Base-by-base conservation (phyloP, 306 rosid species). In the Quercus cerris region DNA sequence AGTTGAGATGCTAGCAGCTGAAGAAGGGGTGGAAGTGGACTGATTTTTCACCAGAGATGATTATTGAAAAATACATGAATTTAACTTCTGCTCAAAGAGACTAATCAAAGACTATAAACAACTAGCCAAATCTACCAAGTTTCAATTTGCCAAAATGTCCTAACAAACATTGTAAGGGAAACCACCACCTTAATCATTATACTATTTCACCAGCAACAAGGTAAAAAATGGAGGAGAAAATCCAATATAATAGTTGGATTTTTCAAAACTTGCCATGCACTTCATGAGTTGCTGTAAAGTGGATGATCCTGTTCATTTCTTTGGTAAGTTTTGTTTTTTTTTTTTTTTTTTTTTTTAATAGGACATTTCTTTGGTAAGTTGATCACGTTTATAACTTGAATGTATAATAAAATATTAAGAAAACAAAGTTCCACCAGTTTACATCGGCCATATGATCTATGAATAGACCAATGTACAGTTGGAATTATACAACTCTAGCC, bases 1-100 rank as follows among this genome's bases (percentile, higher is more conserved):
- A 56, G 91, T 93, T 1, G 93, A 90, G 89, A 80, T 75, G 89
- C 86, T 90, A 4, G 97, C 95, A 6, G 89, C 92, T 3, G 79
- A 87, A 81, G 97, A 87, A 78, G 94, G 95, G n/a, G 62, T 92
- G 75, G 91, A 90, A n/a, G 95, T 91, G 30, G 95, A 94, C 97
- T n/a, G 94, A 89, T 75, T 64, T 38, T 59, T 87, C 97, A 38
- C 91, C 93, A 8, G 97, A 90, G 80, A 90, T 88, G 93, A 72
- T 92, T 1, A 35, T 83, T 66, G 87, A 91, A 11, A 68, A 84
- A 38, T 90, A 92, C 55, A 75, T 80, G 85, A 89, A 89, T 56
- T 58, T 89, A 56, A 85, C 83, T 51, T 81, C 90, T 22, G 56
- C 85, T 54, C 82, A 74, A 22, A 87, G 75, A 77, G 79, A 73